phyloP scores from a whole-genome alignment of 371 early-diverging fungal species.

The Mortierella sp. region DNA sequence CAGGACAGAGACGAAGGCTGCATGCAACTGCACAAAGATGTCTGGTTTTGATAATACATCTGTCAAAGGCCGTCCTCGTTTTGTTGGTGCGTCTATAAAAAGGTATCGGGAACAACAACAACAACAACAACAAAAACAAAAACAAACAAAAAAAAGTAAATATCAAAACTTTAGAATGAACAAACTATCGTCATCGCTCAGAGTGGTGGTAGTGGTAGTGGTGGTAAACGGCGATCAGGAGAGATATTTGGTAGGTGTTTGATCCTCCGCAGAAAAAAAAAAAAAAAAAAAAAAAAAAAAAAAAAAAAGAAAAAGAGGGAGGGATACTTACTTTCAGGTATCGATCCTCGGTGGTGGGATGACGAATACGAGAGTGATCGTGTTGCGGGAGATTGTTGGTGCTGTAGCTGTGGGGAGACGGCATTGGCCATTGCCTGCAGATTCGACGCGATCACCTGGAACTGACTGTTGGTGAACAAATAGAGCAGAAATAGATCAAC shows the following conservation, averaged over 20 bases:
- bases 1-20: slow-evolving; percentile 45
- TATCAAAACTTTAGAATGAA: background rate
- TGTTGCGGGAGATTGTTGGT: slow-evolving; percentile 53
- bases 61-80: slow-evolving; percentile 46
- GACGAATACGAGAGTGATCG: slow-evolving; percentile 55
- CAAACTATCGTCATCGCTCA: background rate
- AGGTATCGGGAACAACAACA: too few species aligned
- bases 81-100: slow-evolving; percentile 41
- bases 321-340: slow-evolving; percentile 60
- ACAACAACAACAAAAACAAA: too few species aligned
- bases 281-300: too few species aligned
- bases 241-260: background rate
- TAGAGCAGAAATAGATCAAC: background rate
- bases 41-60: slow-evolving; percentile 51
- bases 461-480: slow-evolving; percentile 54
- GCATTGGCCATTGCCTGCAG: slow-evolving; percentile 68
- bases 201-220: background rate
- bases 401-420: slow-evolving; percentile 56
- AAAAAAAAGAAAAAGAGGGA: background rate
- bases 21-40: slow-evolving; percentile 51
- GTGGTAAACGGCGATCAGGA: background rate
- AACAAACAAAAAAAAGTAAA: background rate
- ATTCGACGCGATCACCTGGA: slow-evolving; percentile 65
- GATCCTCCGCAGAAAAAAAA: background rate
- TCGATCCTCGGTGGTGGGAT: slow-evolving; percentile 55